These are phyloP conservation scores for Aureobasidium namibiae DNA, from an alignment of 2,329 filamentous ascomycete genomes.

Conservation along the genomic window DNA sequence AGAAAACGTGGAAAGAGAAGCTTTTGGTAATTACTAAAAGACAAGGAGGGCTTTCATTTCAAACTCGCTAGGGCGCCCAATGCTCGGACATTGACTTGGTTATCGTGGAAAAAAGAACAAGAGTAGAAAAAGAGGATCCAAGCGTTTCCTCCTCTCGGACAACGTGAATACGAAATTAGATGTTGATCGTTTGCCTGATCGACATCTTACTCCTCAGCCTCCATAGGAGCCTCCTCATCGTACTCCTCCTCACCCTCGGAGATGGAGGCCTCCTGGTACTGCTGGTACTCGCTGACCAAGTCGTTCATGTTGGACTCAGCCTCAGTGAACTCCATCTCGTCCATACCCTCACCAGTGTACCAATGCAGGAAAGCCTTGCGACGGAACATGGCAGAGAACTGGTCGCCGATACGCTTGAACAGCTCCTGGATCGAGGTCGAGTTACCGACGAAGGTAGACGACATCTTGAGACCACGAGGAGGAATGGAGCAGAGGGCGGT, in stretches of 20 bases:
- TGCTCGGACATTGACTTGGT: slow-evolving; percentile 11
- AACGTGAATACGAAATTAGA: slow-evolving; percentile 11
- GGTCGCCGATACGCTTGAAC: slow-evolving; percentile 99
- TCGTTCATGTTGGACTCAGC: slow-evolving; percentile 99
- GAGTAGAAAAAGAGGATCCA: slow-evolving; percentile 11
- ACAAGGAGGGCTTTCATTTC: slow-evolving; percentile 11
- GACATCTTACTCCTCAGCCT: slow-evolving; percentile 58
- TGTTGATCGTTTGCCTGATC: not conserved
- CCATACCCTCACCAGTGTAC: slow-evolving; percentile 99
- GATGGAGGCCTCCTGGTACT: slow-evolving; percentile 98
- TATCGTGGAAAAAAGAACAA: slow-evolving; percentile 11
- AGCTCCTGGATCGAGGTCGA: slow-evolving; percentile 99
- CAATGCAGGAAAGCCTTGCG: slow-evolving; percentile 99
- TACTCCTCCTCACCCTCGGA: slow-evolving; percentile 97
- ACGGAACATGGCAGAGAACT: slow-evolving; percentile 99
- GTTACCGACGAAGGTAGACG: slow-evolving; percentile 97
- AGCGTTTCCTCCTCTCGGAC: slow-evolving; percentile 4
- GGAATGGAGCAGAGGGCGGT: slow-evolving; percentile 98
- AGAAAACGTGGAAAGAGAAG: not conserved
- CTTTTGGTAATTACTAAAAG: slow-evolving; percentile 10
- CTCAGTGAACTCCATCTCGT: slow-evolving; percentile 99
- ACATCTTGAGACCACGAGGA: slow-evolving; percentile 97
- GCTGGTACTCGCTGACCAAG: slow-evolving; percentile 98
- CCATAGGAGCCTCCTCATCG: slow-evolving; percentile 70
- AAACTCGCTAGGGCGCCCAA: slow-evolving; percentile 12